A percentile compares a stretch with the other conserved stretches of the same genome.
phyloP scores from a whole-genome alignment of 73 alveolate genomes.

The Paramecium bursaria region DNA sequence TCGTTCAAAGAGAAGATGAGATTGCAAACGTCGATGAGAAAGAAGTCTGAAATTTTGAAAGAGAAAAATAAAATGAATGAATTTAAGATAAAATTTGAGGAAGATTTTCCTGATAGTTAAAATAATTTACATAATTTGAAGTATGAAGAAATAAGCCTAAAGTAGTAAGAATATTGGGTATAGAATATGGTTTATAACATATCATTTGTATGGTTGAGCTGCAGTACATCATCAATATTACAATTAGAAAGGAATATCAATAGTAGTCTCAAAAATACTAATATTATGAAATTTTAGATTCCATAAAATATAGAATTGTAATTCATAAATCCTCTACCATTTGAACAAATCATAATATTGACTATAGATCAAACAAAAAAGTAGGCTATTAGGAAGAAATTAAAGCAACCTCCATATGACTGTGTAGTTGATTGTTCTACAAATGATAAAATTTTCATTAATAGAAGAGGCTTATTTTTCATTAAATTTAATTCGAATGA shows the following conservation, averaged over 20 bases:
- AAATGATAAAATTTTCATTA: not conserved
- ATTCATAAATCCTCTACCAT: constrained; percentile 2
- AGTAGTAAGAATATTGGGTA: not conserved
- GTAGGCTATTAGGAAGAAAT: not conserved
- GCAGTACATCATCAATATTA: not conserved
- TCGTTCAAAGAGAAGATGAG: not conserved
- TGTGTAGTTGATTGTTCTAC: constrained; percentile 9
- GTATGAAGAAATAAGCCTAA: constrained; percentile 19
- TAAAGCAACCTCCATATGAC: not conserved
- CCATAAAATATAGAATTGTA: not conserved
- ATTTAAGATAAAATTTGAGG: not conserved
- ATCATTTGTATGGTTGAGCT: not conserved
- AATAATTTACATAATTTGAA: not conserved
- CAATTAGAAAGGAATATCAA: not conserved
- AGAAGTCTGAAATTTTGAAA: no score
- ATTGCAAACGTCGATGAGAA: no score
- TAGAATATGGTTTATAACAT: constrained; percentile 4
- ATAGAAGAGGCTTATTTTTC: constrained; percentile 11
- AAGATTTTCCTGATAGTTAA: not conserved
- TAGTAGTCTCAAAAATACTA: not conserved
- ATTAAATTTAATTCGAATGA: not conserved
- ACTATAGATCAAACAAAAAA: not conserved
- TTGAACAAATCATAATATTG: not conserved
- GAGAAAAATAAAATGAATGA: not conserved
- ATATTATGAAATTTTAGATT: not conserved